Evolutionary conservation across 2,329 filamentous ascomycete genomes (phyloP), one percentile per base, ranked within the genome.

Genomic region (Cercospora berteroae): DNA sequence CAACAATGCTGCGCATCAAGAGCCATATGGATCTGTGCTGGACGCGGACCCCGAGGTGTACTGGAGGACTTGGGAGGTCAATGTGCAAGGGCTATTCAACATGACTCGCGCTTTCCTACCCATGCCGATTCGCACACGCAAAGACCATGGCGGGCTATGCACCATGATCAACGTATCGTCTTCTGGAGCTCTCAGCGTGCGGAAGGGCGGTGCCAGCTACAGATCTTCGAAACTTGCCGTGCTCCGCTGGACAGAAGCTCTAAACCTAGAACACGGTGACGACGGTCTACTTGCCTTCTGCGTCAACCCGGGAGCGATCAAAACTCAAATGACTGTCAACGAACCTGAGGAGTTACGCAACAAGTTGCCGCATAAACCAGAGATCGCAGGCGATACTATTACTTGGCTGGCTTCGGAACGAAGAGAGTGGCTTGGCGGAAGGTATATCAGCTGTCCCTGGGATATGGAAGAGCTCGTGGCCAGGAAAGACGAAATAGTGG

Each of bases 21-120:
- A 67, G 29, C 50, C 63, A 7, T 69, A 65, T 27, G 57, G 31
- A 6, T 69, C 70, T 0, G 57, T 79, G 0, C 65, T 62, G 10
- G 76, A 78, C 12, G 70, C 70, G 1, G 74, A 78, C 33, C 67
- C 72, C 1, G 76, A 78, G 1, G 80, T 81, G 12, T 87, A 83
- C 81, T 84, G 81, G 81, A 72, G 71, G 31, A 79, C 79, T 20
- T 83, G 80, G 74, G 81, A 84, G 20, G 81, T 85, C 67, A 87
- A 87, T 69, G 71, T 86, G 27, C 81, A 80, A 33, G 85, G 85
- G 0, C 75, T 72, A 5, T 78, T 74, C 69, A 63, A 73, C 25
- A 63, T 75, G 18, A 72, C 68, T 4, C 71, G 72, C 13, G 67
- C 80, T 1, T 85, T 86, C 66, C 72, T 88, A 9, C 83, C 84